phyloP scores from a whole-genome alignment of 2,329 filamentous ascomycete genomes.

The Curvularia hawaiiensis region DNA sequence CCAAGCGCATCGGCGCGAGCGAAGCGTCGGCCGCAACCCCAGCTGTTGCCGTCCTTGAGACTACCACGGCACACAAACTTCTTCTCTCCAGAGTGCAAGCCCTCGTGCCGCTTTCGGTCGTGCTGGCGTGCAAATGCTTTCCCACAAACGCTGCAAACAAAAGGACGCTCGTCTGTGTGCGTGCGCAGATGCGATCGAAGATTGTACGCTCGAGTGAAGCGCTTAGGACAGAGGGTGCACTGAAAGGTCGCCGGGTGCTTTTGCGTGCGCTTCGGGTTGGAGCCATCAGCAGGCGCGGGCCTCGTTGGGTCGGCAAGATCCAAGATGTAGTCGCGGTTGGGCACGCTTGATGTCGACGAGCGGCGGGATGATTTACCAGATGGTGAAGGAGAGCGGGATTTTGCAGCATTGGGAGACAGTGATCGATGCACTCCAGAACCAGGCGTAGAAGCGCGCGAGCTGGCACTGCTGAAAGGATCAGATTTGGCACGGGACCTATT shows the following conservation, averaged over 20 bases:
- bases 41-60: conserved; percentile 79
- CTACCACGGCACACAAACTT: conserved; percentile 97
- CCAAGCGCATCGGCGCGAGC: conserved; percentile 94
- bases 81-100: conserved; percentile 95
- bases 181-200: conserved; percentile 92
- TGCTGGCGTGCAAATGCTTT: conserved; percentile 98
- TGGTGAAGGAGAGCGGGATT: conserved; percentile 55
- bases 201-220: conserved; percentile 96
- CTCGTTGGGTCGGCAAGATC: conserved; percentile 88
- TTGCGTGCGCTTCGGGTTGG: conserved; percentile 78
- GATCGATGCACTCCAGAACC: conserved; percentile 44
- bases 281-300: conserved; percentile 58
- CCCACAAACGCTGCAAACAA: conserved; percentile 94
- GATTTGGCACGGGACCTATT: conserved; percentile 64
- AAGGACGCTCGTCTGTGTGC: conserved; percentile 95
- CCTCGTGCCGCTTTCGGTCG: conserved; percentile 95
- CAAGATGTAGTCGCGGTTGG: conserved; percentile 77
- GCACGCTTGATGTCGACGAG: conserved; percentile 58
- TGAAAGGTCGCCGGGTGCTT: conserved; percentile 98
- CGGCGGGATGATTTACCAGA: conserved; percentile 55
- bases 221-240: conserved; percentile 89
- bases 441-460: conserved; percentile 53
- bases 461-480: conserved; percentile 60
- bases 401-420: conserved; percentile 52
- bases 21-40: conserved; percentile 93